Conservation (phyloP, 108 stramenopile species). For the Pseudonitzschia multistriata region DNA sequence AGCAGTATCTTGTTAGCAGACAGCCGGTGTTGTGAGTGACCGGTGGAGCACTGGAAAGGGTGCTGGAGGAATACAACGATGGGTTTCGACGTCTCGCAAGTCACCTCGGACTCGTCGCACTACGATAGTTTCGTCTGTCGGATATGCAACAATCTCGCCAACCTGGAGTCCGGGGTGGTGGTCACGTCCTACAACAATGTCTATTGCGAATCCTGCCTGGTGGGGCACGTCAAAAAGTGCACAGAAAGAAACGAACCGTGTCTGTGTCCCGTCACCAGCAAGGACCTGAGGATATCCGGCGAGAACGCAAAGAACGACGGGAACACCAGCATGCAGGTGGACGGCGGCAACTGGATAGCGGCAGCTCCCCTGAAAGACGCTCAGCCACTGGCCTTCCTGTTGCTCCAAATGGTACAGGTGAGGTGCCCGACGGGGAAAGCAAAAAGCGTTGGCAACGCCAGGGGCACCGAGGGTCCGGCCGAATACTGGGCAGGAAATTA, state of each 20-base stretch:
- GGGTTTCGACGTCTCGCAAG: constrained; percentile 39
- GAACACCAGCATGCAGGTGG: constrained; percentile 14
- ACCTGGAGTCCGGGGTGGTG: constrained; percentile 43
- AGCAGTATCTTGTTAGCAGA: too few species aligned
- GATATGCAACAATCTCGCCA: constrained; percentile 33
- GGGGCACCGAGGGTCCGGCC: background rate
- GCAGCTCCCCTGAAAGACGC: constrained; percentile 16
- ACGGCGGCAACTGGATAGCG: constrained; percentile 1
- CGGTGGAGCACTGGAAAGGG: too few species aligned
- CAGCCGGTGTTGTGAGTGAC: too few species aligned
- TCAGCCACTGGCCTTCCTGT: constrained; percentile 38
- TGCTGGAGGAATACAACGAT: too few species aligned
- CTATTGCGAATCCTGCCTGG: constrained; percentile 36
- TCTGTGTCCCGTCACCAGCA: constrained; percentile 21
- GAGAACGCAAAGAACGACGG: background rate
- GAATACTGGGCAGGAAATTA: constrained; percentile 36
- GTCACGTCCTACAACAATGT: constrained; percentile 35
- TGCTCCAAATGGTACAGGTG: constrained; percentile 37
- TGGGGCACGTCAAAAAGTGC: constrained; percentile 17
- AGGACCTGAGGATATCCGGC: constrained; percentile 13
- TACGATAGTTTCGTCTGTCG: constrained; percentile 43
- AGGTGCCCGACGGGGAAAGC: constrained; percentile 9
- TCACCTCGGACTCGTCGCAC: constrained; percentile 44
- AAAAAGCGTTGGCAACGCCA: background rate
- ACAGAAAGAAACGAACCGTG: constrained; percentile 11